Conservation (phyloP, 495 filamentous ascomycete genomes). For the Trichoderma virens region DNA sequence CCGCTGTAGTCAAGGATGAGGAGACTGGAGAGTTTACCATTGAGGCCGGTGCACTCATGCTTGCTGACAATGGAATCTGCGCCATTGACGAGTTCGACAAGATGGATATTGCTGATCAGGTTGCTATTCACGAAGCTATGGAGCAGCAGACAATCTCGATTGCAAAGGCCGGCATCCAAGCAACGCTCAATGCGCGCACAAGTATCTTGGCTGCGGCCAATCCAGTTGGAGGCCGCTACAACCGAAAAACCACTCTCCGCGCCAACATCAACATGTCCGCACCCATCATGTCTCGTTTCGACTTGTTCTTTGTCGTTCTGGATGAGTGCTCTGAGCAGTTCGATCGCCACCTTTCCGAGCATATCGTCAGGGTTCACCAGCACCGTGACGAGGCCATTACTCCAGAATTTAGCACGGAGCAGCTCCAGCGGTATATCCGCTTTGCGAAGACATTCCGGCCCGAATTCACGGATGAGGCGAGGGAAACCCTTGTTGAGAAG, state of each 20-base stretch:
- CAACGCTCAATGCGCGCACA: slow-evolving; percentile 90
- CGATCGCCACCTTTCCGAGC: slow-evolving; percentile 82
- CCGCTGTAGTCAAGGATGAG: slow-evolving; percentile 94
- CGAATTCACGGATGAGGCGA: slow-evolving; percentile 84
- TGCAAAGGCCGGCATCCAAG: slow-evolving; percentile 97
- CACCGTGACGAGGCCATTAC: slow-evolving; percentile 82
- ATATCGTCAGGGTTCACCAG: slow-evolving; percentile 93
- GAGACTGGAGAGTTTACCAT: slow-evolving; percentile 99
- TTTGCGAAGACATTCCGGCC: slow-evolving; percentile 93
- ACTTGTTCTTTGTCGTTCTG: slow-evolving; percentile 96
- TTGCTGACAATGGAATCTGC: slow-evolving; percentile 95
- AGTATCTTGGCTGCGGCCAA: slow-evolving; percentile 95
- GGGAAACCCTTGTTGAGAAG: slow-evolving; percentile 73
- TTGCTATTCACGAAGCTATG: slow-evolving; percentile 99
- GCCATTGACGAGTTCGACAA: slow-evolving; percentile 99
- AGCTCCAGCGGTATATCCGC: slow-evolving; percentile 93
- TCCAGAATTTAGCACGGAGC: slow-evolving; percentile 93
- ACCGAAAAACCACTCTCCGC: slow-evolving; percentile 86
- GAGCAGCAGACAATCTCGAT: slow-evolving; percentile 99
- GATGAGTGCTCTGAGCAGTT: slow-evolving; percentile 92
- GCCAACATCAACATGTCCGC: slow-evolving; percentile 98
- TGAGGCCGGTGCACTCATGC: slow-evolving; percentile 95
- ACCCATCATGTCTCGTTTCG: slow-evolving; percentile 98
- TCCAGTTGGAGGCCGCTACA: slow-evolving; percentile 91
- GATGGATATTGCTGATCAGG: slow-evolving; percentile 97